Evolutionary conservation across 192 early-diverging fungal species (phyloP), one percentile per base, ranked within the genome.

Genomic region (Paraglomus brasilianum): DNA sequence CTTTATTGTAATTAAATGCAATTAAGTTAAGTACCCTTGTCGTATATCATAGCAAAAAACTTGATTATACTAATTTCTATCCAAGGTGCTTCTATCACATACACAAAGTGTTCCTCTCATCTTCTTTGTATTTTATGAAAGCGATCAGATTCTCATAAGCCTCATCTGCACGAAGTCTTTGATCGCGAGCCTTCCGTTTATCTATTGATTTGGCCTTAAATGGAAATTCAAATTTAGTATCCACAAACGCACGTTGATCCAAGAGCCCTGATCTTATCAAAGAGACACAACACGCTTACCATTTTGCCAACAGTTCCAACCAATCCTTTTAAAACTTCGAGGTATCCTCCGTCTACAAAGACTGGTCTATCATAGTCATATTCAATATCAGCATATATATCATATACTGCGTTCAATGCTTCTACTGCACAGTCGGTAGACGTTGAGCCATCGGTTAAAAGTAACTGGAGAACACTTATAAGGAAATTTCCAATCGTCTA

Each of bases 101-200:
- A 30, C 30, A 30, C 30, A 30, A 30, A 30, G 30, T 30, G 30
- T 83, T 76, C 69, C 80, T 79, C 78, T 96, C 95, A 6, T 77
- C 79, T 43, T 85, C 82, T 80, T 98, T 96, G 80, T 96, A 98
- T 49, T 86, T 81, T 39, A 98, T 85, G 80, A 98, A 98, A 10
- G 86, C 90, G 24, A 85, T 77, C 62, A 95, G 72, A 75, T 96
- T 98, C 68, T 83, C 67, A 36, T 88, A 73, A 6, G 86, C 92
- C 73, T 94, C 88, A 52, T 96, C 94, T 15, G 82, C 87, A 13
- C 92, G 85, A 49, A 87, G 82, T 39, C 94, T 85, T n/a, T 92
- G 77, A 51, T 84, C 83, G 36, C 82, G 76, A 51, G 83, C 59
- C 72, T 85, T 91, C 53, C 92, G 82, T 38, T 88, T 83, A 70